Conservation (phyloP, 352 stramenopile genomes). For the Pythium pyrilobum region DNA sequence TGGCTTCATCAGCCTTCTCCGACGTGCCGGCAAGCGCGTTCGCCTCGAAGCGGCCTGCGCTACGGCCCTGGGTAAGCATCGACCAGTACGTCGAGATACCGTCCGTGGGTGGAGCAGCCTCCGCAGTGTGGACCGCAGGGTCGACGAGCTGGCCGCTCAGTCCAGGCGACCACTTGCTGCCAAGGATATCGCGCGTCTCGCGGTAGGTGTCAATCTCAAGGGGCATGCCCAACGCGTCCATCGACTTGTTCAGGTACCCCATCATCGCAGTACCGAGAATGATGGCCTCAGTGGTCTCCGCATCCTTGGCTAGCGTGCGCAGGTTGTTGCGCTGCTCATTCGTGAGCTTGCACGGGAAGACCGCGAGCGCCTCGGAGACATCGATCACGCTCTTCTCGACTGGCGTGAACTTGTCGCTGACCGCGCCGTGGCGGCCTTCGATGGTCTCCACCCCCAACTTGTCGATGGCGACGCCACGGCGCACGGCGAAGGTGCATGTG, state of each 20-base stretch:
- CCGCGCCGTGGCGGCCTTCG: conserved; percentile 4
- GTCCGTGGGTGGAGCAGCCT: conserved; percentile 1
- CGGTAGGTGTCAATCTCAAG: conserved; percentile 16
- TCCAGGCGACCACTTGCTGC: conserved; percentile 7
- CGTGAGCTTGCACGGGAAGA: conserved; percentile 18
- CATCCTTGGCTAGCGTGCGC: conserved; percentile 2
- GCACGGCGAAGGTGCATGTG: conserved; percentile 16
- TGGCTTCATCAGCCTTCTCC: not conserved
- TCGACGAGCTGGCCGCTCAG: conserved; percentile 7
- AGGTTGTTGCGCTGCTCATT: conserved; percentile 8
- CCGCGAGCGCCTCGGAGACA: conserved; percentile 8
- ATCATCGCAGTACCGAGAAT: conserved; percentile 17
- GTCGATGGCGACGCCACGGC: conserved; percentile 6
- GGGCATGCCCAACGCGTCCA: conserved; percentile 17
- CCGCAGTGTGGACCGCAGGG: conserved; percentile 8
- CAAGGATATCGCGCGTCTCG: conserved; percentile 12
- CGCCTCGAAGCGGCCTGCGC: conserved; percentile 11
- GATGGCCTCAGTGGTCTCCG: conserved; percentile 5
- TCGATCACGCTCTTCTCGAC: conserved; percentile 14
- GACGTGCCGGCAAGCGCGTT: conserved; percentile 8
- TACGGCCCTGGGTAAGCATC: conserved; percentile 9
- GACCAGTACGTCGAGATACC: conserved; percentile 10
- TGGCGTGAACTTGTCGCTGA: conserved; percentile 8
- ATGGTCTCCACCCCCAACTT: conserved; percentile 14
- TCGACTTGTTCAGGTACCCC: conserved; percentile 19